phyloP scores from a whole-genome alignment of 345 rosid species.

The Turnera subulata region DNA sequence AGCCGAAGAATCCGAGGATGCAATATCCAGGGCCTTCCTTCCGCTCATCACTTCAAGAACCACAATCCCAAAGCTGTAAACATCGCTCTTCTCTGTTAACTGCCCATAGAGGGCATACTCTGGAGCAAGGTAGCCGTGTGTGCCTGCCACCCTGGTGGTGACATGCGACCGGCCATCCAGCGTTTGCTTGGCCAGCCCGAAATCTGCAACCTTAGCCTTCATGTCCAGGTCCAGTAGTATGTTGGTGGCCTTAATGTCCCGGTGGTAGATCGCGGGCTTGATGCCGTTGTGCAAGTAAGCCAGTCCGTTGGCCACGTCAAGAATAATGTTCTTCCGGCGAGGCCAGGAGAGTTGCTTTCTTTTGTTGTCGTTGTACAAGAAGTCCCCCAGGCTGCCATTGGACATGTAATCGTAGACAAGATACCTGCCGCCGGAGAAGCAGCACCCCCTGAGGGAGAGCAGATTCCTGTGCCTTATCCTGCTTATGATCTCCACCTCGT shows the following conservation, averaged over 20 bases:
- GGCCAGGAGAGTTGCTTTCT: background rate
- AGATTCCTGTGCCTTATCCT: background rate
- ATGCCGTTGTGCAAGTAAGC: conserved; percentile 47
- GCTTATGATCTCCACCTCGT: background rate
- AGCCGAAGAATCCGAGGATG: conserved; percentile 8
- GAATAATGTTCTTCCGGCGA: conserved; percentile 11
- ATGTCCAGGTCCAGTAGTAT: background rate
- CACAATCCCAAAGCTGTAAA: conserved; percentile 47
- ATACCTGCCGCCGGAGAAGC: background rate
- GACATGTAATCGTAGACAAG: background rate
- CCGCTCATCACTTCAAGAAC: conserved; percentile 44
- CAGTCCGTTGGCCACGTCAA: conserved; percentile 46
- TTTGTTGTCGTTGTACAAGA: background rate
- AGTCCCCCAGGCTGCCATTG: background rate
- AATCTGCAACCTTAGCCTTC: background rate
- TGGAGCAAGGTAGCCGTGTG: conserved; percentile 29
- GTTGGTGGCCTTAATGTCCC: background rate
- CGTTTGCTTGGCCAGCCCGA: background rate
- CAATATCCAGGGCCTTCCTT: conserved; percentile 40
- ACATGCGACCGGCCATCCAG: background rate
- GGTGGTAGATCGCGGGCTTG: conserved; percentile 20
- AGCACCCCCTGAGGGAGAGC: background rate
- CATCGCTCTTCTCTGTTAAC: conserved; percentile 47
- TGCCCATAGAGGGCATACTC: conserved; percentile 52
- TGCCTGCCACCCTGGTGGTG: background rate